Percentiles rank a stretch among this genome's conserved stretches.
Evolutionary conservation across 2,329 filamentous ascomycete genomes (phyloP).

Genomic region (Teratosphaeria zuluensis): DNA sequence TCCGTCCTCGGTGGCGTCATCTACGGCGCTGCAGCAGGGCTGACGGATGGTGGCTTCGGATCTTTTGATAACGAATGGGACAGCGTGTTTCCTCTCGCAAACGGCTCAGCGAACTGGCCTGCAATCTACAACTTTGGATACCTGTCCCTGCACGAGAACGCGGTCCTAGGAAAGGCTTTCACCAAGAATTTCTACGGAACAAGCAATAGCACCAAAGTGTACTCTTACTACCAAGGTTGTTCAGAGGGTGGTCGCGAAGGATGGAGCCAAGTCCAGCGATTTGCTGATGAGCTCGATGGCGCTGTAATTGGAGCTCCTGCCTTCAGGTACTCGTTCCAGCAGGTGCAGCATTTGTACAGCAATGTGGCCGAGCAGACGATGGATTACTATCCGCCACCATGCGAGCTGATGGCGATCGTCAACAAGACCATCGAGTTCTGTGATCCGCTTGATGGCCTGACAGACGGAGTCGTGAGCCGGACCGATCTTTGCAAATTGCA

Average conservation of each 20-base stretch:
- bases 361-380: slow-evolving; percentile 31
- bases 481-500: slow-evolving; percentile 43
- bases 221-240: slow-evolving; percentile 46
- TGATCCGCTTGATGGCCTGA: slow-evolving; percentile 45
- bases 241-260: slow-evolving; percentile 45
- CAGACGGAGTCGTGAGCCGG: slow-evolving; percentile 45
- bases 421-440: slow-evolving; percentile 47
- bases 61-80: slow-evolving; percentile 31
- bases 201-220: slow-evolving; percentile 29
- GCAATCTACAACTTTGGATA: slow-evolving; percentile 42
- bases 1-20: slow-evolving; percentile 33
- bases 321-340: slow-evolving; percentile 37
- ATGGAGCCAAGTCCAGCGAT: slow-evolving; percentile 43
- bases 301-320: slow-evolving; percentile 39
- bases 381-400: slow-evolving; percentile 35
- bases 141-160: slow-evolving; percentile 44
- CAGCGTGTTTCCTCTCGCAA: slow-evolving; percentile 23
- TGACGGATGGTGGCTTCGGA: slow-evolving; percentile 44
- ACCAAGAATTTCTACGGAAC: slow-evolving; percentile 30
- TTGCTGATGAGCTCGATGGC: slow-evolving; percentile 40
- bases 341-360: slow-evolving; percentile 35
- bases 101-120: slow-evolving; percentile 45
- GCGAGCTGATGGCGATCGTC: slow-evolving; percentile 42
- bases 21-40: slow-evolving; percentile 39
- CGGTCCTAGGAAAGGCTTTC: slow-evolving; percentile 37